Conservation (phyloP, 768 basidiomycete genomes). For the Hebeloma cylindrosporum region DNA sequence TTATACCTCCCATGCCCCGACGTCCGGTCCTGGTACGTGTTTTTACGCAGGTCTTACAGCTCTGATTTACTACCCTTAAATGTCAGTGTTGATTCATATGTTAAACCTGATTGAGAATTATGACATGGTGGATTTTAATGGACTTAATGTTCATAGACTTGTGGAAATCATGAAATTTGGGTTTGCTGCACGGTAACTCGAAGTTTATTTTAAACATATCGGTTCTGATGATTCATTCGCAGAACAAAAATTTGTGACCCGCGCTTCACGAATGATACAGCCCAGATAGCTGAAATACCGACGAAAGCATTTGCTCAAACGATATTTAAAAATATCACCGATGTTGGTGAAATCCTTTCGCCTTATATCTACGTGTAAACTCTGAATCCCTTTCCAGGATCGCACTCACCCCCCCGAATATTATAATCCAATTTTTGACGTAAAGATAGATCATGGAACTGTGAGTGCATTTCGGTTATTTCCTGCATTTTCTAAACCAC, state of each 20-base stretch:
- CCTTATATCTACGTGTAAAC: constrained; percentile 21
- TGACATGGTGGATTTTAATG: constrained; percentile 50
- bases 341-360: constrained; percentile 45
- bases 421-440: constrained; percentile 81
- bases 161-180: constrained; percentile 85
- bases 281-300: constrained; percentile 60
- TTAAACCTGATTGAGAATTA: constrained; percentile 89
- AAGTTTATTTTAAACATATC: not conserved
- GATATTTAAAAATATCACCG: constrained; percentile 72
- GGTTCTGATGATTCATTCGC: not conserved
- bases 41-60: not conserved
- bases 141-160: constrained; percentile 72
- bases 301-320: constrained; percentile 66
- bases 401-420: constrained; percentile 78
- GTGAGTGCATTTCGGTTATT: constrained; percentile 38
- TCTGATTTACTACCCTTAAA: not conserved
- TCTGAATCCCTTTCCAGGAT: constrained; percentile 49
- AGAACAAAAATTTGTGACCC: constrained; percentile 88
- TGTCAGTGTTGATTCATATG: constrained; percentile 77
- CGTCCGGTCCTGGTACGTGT: constrained; percentile 67
- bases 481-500: not conserved
- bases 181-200: constrained; percentile 45
- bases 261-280: constrained; percentile 54
- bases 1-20: constrained; percentile 84
- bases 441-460: constrained; percentile 84